Evolutionary conservation across 148 eudicot genomes (phyloP).

Genomic region (Cornus florida): DNA sequence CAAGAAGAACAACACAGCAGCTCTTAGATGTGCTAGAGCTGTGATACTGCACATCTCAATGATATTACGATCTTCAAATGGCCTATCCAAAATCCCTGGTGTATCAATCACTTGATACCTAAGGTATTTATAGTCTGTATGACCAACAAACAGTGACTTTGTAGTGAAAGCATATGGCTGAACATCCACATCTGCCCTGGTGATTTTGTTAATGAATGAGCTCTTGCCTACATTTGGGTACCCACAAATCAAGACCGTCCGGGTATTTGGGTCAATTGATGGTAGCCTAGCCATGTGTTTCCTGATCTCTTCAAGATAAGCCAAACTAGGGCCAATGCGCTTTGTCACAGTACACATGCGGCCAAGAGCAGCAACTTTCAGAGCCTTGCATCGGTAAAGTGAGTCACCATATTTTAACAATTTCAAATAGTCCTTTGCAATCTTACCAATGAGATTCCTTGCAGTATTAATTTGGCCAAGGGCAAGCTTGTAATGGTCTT

Average conservation of each 20-base stretch:
- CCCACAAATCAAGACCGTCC: conserved; percentile 47
- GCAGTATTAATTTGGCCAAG: conserved; percentile 57
- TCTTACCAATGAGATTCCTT: conserved; percentile 40
- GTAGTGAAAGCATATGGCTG: conserved; percentile 54
- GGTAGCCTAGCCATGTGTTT: conserved; percentile 57
- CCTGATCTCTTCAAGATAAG: conserved; percentile 53
- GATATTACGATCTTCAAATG: conserved; percentile 54
- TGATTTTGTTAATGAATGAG: conserved; percentile 52
- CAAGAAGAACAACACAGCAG: conserved; percentile 85
- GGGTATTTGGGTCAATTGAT: conserved; percentile 54
- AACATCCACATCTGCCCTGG: conserved; percentile 55
- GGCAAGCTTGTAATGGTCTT: conserved; percentile 58
- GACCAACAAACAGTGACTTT: conserved; percentile 51
- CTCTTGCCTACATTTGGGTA: conserved; percentile 57
- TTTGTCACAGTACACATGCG: conserved; percentile 53
- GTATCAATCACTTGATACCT: conserved; percentile 59
- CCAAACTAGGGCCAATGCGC: conserved; percentile 48
- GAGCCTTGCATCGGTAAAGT: conserved; percentile 49
- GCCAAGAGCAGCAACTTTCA: conserved; percentile 56
- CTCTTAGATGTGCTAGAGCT: conserved; percentile 84
- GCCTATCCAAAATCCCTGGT: conserved; percentile 53
- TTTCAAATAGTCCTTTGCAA: conserved; percentile 48
- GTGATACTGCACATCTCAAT: conserved; percentile 62
- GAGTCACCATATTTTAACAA: conserved; percentile 51
- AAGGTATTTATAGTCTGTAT: conserved; percentile 50